Evolutionary conservation across 805 yeast genomes (phyloP).

Genomic region (Brettanomyces anomalus): DNA sequence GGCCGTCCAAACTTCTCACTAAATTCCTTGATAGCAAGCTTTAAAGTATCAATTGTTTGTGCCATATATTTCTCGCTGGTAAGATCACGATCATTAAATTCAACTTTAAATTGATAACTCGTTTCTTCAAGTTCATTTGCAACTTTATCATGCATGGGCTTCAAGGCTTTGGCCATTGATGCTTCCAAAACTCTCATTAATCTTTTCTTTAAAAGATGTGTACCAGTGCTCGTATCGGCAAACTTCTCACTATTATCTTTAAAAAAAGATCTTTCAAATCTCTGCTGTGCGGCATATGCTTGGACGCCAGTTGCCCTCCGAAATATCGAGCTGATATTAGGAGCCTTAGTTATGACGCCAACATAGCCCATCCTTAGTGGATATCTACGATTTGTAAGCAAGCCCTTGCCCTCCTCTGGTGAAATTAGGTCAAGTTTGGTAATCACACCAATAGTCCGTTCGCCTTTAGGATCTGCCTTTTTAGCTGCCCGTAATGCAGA

Average conservation of each 20-base stretch:
- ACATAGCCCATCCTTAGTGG: slow-evolving; percentile 96
- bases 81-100: slow-evolving; percentile 86
- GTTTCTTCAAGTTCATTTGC: slow-evolving; percentile 92
- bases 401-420: slow-evolving; percentile 57
- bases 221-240: slow-evolving; percentile 62
- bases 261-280: slow-evolving; percentile 57
- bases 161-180: slow-evolving; percentile 82
- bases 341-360: slow-evolving; percentile 89
- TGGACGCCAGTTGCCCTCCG: slow-evolving; percentile 48
- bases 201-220: slow-evolving; percentile 65
- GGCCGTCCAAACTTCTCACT: slow-evolving; percentile 74
- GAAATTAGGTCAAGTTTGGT: slow-evolving; percentile 89
- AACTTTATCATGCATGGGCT: slow-evolving; percentile 79
- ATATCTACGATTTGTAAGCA: slow-evolving; percentile 70
- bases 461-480: slow-evolving; percentile 85
- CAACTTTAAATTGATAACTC: slow-evolving; percentile 87
- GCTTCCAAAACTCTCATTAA: slow-evolving; percentile 80
- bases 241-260: slow-evolving; percentile 53
- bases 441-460: slow-evolving; percentile 92
- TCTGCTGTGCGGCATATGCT: slow-evolving; percentile 59
- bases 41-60: slow-evolving; percentile 80
- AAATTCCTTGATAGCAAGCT: slow-evolving; percentile 79
- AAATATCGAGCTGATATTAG: slow-evolving; percentile 34
- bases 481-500: slow-evolving; percentile 89
- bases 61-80: slow-evolving; percentile 94